These are phyloP conservation scores for Fusarium sp. DNA, from an alignment of 2,329 filamentous ascomycete genomes.

Conservation along the genomic window DNA sequence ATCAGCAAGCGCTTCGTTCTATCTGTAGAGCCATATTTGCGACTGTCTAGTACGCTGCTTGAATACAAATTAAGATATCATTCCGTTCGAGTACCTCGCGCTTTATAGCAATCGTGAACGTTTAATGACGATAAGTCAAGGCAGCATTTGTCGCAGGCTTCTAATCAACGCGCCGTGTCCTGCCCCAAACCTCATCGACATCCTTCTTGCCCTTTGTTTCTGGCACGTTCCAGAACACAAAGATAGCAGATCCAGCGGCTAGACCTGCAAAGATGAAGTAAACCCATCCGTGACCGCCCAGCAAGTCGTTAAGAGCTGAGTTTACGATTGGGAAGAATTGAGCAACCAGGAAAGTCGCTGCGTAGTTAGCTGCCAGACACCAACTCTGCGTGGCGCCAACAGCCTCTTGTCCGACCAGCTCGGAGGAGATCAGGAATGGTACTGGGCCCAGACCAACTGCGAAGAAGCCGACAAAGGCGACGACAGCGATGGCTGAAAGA, in stretches of 20 bases:
- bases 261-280: constrained; percentile 91
- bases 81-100: not conserved
- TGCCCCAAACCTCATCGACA: constrained; percentile 90
- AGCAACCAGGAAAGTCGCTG: constrained; percentile 89
- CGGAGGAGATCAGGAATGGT: constrained; percentile 91
- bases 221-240: constrained; percentile 79
- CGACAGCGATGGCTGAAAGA: constrained; percentile 81
- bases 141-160: not conserved
- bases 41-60: constrained; percentile 3
- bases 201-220: constrained; percentile 89
- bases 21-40: constrained; percentile 1
- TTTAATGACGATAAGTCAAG: not conserved
- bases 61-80: not conserved
- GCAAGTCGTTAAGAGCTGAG: constrained; percentile 68
- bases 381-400: constrained; percentile 92
- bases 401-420: constrained; percentile 89
- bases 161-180: constrained; percentile 64
- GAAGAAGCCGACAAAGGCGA: constrained; percentile 89
- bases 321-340: constrained; percentile 95
- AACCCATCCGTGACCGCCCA: constrained; percentile 79
- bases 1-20: constrained; percentile 5
- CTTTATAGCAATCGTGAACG: not conserved
- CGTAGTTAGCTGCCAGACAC: constrained; percentile 86
- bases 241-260: constrained; percentile 73
- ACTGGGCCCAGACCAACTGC: constrained; percentile 92